Evolutionary conservation across 257 asterid genomes (phyloP).

Genomic region (Fraxinus anomala): DNA sequence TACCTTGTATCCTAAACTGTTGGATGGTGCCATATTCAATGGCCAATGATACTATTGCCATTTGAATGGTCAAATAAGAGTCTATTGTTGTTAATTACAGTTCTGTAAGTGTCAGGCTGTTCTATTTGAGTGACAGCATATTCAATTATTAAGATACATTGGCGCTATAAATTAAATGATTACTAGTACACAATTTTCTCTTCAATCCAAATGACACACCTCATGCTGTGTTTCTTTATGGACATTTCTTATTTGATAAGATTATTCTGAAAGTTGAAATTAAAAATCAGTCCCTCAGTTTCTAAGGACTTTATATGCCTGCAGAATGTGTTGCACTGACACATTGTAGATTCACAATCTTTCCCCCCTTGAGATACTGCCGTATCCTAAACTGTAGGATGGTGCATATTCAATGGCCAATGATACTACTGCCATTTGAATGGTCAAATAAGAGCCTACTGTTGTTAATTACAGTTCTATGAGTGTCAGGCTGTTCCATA

Average conservation of each 20-base stretch:
- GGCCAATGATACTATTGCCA: too few relatives aligned
- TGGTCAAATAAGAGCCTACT: too few relatives aligned
- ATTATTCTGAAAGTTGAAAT: neutral
- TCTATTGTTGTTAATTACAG: neutral
- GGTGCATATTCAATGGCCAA: too few relatives aligned
- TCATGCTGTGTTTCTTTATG: neutral
- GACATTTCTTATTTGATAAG: neutral
- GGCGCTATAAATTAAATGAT: neutral
- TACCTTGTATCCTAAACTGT: slow-evolving; percentile 31
- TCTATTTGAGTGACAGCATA: neutral
- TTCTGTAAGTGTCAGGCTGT: neutral
- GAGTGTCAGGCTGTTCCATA: neutral
- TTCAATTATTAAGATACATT: neutral
- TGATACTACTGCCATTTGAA: too few relatives aligned
- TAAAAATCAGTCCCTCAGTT: neutral
- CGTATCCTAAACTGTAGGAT: too few relatives aligned
- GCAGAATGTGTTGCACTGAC: slow-evolving; percentile 99
- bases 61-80: too few relatives aligned
- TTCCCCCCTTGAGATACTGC: slow-evolving; percentile 79
- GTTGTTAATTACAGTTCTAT: neutral
- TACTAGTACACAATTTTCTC: too few relatives aligned
- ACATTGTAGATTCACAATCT: slow-evolving; percentile 89
- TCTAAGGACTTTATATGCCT: neutral
- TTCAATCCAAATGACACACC: neutral
- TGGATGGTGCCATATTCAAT: too few relatives aligned